phyloP scores from a whole-genome alignment of 108 stramenopile species.

The Nitzschia sp. region DNA sequence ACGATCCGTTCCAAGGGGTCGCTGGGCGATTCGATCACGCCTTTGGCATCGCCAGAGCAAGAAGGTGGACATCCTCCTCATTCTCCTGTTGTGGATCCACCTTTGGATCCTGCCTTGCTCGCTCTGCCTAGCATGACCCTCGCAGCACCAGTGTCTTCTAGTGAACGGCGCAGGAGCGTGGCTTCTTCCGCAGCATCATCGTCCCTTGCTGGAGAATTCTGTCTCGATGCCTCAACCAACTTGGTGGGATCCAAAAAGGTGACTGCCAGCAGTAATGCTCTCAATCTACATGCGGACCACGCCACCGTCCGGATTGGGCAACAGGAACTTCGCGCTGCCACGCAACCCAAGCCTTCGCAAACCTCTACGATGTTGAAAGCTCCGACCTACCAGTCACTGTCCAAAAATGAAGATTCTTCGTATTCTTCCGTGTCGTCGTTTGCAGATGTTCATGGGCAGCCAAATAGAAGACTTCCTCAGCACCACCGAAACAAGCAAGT shows the following conservation, averaged over 20 bases:
- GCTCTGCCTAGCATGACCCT: neutral
- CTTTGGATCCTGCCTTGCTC: too few species aligned
- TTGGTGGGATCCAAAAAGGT: neutral
- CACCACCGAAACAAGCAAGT: too few species aligned
- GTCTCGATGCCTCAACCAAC: too few species aligned
- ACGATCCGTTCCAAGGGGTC: slow-evolving; percentile 5
- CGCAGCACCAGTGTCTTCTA: neutral
- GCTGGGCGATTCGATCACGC: slow-evolving; percentile 13
- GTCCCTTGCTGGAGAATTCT: neutral
- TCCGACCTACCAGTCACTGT: neutral
- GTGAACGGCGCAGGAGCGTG: neutral
- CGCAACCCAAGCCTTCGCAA: neutral
- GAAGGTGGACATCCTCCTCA: slow-evolving; percentile 1
- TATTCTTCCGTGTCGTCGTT: slow-evolving; percentile 6
- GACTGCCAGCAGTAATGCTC: neutral
- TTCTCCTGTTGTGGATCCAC: too few species aligned
- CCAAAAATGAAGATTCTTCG: slow-evolving; percentile 9
- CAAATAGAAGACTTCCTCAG: neutral
- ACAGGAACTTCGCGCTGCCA: slow-evolving; percentile 1
- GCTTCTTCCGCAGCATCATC: neutral
- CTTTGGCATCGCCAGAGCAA: slow-evolving; percentile 4
- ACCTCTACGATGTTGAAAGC: neutral
- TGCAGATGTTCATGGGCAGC: neutral
- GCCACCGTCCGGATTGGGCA: slow-evolving; percentile 1
- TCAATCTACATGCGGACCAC: neutral